Conservation (phyloP, 2,329 filamentous ascomycete genomes). For the Emergomyces orientalis region DNA sequence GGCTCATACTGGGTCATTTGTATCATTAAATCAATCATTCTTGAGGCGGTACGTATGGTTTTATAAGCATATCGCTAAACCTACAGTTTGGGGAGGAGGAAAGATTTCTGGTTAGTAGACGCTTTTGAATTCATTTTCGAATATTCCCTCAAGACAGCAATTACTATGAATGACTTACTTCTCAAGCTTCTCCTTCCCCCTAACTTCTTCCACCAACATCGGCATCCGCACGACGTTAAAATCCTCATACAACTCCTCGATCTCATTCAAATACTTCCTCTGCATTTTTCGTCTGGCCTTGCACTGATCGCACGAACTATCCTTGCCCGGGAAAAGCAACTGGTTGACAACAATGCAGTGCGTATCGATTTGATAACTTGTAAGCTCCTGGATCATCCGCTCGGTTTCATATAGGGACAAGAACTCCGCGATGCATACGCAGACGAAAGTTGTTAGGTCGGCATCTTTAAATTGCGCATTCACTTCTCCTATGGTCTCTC, state of each 20-base stretch:
- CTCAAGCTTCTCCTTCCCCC: constrained; percentile 88
- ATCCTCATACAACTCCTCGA: constrained; percentile 95
- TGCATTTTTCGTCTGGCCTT: constrained; percentile 95
- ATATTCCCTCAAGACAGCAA: not conserved
- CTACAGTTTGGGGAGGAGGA: constrained; percentile 21
- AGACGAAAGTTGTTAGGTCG: constrained; percentile 91
- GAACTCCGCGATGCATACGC: constrained; percentile 97
- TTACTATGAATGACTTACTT: constrained; percentile 43
- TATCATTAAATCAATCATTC: constrained; percentile 17
- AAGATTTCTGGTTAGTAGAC: constrained; percentile 5
- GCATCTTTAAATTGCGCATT: constrained; percentile 98
- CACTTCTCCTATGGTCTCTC: constrained; percentile 88
- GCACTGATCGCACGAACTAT: constrained; percentile 86
- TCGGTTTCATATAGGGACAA: constrained; percentile 95
- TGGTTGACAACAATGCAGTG: constrained; percentile 98
- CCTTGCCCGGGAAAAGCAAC: constrained; percentile 79
- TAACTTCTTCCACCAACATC: constrained; percentile 84
- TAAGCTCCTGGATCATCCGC: constrained; percentile 97
- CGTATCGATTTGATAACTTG: constrained; percentile 87
- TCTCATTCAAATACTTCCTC: constrained; percentile 98
- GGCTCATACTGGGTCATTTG: not conserved
- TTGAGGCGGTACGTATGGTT: constrained; percentile 40
- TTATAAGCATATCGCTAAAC: constrained; percentile 43
- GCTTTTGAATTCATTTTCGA: not conserved
- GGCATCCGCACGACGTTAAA: constrained; percentile 99